Base-by-base conservation (phyloP, 2,329 filamentous ascomycete genomes). In the Diaporthe citriasiana region DNA sequence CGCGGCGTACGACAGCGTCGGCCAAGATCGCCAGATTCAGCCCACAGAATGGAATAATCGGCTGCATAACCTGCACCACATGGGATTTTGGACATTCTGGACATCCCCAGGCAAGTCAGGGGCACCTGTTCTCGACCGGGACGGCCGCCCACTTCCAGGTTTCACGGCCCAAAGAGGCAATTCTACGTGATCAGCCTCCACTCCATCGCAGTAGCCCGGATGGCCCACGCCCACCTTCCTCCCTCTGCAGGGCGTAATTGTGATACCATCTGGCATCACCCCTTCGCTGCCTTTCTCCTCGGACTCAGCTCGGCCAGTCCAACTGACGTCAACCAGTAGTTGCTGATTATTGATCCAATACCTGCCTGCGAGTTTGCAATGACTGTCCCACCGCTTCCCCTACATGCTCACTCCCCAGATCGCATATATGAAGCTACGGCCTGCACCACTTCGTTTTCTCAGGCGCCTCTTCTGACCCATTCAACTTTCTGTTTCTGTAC, bases 261-360 rank as follows among this genome's bases (percentile, higher is more conserved):
- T 72, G 71, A 72, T 38, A 27, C 35, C 60, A 72, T 72, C n/a
- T 13, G 50, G 22, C 70, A 65, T 72, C 57, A 42, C 47, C 22
- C 57, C 25, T 42, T 17, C 19, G 50, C 30, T 9, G 5, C 10
- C 47, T 22, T 35, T 42, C 50, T 27, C 33, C 30, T 12, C 50
- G 17, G 22, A n/a, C 17, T 27, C 30, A 60, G 25, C 42, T 60
- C 15, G 17, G 22, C 10, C 42, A 50, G n/a, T 63, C 22, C 19
- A 35, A 56, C 66, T 75, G 66, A 71, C 71, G 74, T 73, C 74
- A 75, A 69, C 45, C 15, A 25, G 17, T 12, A n/a, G 22, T 19
- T 38, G 17, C 40, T 30, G 33, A 7, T 40, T 40, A 33, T 19
- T 53, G 47, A 51, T 68, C 74, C 74, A 73, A 75, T 74, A 35